These are phyloP conservation scores for Colletotrichum spinosum DNA, from an alignment of 2,329 filamentous ascomycete genomes.

Conservation along the genomic window DNA sequence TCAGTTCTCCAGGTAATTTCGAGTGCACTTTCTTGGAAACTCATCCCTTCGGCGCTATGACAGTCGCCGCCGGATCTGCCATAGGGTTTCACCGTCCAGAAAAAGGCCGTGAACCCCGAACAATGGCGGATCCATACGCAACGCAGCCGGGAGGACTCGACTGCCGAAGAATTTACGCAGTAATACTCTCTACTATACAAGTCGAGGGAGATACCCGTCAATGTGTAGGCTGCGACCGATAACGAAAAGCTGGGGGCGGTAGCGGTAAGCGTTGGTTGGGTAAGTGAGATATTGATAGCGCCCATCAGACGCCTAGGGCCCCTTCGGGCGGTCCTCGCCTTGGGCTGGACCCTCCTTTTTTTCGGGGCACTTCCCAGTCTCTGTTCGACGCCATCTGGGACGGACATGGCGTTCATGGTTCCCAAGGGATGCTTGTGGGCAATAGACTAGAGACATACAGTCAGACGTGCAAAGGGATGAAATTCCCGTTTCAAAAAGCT, in stretches of 20 bases:
- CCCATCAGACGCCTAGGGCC: neutral
- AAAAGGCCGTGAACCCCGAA: slow-evolving; percentile 7
- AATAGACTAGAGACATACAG: slow-evolving; percentile 3
- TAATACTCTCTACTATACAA: too few relatives aligned
- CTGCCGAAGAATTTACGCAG: too few relatives aligned
- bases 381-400: slow-evolving; percentile 10
- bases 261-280: slow-evolving; percentile 6
- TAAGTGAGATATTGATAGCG: neutral
- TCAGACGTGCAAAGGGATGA: slow-evolving; percentile 1
- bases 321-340: neutral
- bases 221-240: neutral
- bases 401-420: slow-evolving; percentile 16
- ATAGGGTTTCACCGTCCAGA: neutral
- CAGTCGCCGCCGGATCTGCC: slow-evolving; percentile 29
- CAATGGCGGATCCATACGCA: neutral
- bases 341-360: slow-evolving; percentile 18
- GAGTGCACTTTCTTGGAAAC: too few relatives aligned
- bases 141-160: too few relatives aligned
- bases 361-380: neutral
- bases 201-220: too few relatives aligned
- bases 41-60: slow-evolving; percentile 34
- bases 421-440: neutral
- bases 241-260: slow-evolving; percentile 7
- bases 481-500: slow-evolving; percentile 3
- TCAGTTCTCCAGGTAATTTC: too few relatives aligned